Percentiles rank a stretch among this genome's conserved stretches.
These are phyloP conservation scores for Penicillium frequentans DNA, from an alignment of 2,329 filamentous ascomycete genomes.

Conservation along the genomic window DNA sequence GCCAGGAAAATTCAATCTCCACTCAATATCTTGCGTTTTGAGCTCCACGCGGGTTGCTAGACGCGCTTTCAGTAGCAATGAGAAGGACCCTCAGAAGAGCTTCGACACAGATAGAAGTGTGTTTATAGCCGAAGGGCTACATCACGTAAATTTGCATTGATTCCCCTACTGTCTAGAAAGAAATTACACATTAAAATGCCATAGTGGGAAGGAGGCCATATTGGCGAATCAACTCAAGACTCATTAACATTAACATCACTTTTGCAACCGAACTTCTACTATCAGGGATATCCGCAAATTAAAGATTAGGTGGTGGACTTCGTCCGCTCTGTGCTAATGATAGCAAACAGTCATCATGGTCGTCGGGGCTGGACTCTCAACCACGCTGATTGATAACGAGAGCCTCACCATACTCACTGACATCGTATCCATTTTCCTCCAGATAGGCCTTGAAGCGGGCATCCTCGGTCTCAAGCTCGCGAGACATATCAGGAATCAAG, in stretches of 20 bases:
- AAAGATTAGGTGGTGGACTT: neutral
- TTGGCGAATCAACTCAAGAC: neutral
- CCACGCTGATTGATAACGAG: neutral
- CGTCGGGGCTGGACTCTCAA: neutral
- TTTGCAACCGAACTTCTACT: neutral
- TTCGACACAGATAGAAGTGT: too few relatives aligned
- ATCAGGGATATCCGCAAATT: neutral
- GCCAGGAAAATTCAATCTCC: too few relatives aligned
- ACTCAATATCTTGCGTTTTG: too few relatives aligned
- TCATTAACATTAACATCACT: neutral
- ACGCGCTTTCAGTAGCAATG: too few relatives aligned
- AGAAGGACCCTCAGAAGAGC: too few relatives aligned
- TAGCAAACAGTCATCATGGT: neutral
- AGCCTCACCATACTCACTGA: conserved; percentile 13
- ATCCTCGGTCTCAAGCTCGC: conserved; percentile 48
- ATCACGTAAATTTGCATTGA: too few relatives aligned
- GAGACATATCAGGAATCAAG: conserved; percentile 48
- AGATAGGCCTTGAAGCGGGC: conserved; percentile 47
- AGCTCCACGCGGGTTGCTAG: too few relatives aligned
- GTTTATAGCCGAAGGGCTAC: too few relatives aligned
- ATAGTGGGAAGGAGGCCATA: neutral
- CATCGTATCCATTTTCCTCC: conserved; percentile 43
- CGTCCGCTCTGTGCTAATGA: neutral
- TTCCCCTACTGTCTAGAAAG: neutral
- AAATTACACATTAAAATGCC: too few relatives aligned